Evolutionary conservation across 352 stramenopile species (phyloP).

Genomic region (Globisporangium alternatum): DNA sequence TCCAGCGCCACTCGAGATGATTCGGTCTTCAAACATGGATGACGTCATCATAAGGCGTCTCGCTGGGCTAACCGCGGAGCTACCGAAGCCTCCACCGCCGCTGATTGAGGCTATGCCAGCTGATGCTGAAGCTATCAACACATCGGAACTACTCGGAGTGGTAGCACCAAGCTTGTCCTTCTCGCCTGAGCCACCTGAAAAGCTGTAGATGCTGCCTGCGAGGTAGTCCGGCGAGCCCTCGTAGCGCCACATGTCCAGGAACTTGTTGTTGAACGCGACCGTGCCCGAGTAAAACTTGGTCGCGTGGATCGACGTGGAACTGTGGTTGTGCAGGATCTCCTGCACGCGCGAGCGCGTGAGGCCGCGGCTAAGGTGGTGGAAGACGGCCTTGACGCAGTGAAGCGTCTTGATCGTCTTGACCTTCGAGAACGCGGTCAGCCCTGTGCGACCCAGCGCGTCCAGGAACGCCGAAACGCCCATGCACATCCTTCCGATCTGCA

Average conservation of each 20-base stretch:
- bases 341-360: conserved; percentile 60
- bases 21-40: conserved; percentile 45
- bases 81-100: background rate
- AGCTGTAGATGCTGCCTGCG: conserved; percentile 34
- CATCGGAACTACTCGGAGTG: background rate
- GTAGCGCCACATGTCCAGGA: conserved; percentile 78
- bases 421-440: conserved; percentile 52
- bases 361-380: conserved; percentile 70
- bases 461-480: conserved; percentile 76
- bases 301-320: conserved; percentile 58
- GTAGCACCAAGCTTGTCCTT: conserved; percentile 9
- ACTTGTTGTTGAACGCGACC: conserved; percentile 77
- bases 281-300: conserved; percentile 71
- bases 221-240: conserved; percentile 79
- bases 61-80: conserved; percentile 9
- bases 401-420: conserved; percentile 41
- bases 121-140: background rate
- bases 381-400: conserved; percentile 71
- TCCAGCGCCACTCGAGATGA: conserved; percentile 34
- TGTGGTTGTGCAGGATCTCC: conserved; percentile 67
- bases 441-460: conserved; percentile 52
- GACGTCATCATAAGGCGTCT: conserved; percentile 22
- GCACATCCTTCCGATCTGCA: conserved; percentile 53
- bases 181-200: conserved; percentile 14
- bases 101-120: background rate